phyloP scores from a whole-genome alignment of 73 alveolate genomes.

The Paraurostyla sp. region DNA sequence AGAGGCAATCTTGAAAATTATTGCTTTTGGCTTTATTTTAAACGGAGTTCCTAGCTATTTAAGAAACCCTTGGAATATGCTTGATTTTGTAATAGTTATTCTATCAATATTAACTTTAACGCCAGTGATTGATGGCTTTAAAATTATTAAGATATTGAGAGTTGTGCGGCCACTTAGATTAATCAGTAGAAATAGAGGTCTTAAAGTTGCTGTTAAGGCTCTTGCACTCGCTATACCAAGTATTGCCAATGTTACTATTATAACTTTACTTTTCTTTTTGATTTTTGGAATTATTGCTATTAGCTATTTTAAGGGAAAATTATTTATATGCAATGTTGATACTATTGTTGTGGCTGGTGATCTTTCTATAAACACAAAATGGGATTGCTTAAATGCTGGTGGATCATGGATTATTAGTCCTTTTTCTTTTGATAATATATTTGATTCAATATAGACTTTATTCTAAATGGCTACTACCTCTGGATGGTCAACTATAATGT shows the following conservation, averaged over 20 bases:
- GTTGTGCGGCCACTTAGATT: slow-evolving; percentile 33
- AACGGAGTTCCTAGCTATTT: slow-evolving; percentile 43
- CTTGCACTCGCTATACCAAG: slow-evolving; percentile 45
- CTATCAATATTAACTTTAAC: slow-evolving; percentile 35
- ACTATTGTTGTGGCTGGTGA: neutral
- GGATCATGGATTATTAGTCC: slow-evolving; percentile 49
- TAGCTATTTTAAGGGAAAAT: slow-evolving; percentile 52
- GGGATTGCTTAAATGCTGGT: slow-evolving; percentile 61
- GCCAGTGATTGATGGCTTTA: neutral
- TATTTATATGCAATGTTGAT: slow-evolving; percentile 12
- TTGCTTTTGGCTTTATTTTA: slow-evolving; percentile 15
- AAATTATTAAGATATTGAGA: slow-evolving; percentile 24
- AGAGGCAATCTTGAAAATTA: slow-evolving; percentile 20
- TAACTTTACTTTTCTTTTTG: neutral
- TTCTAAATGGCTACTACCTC: slow-evolving; percentile 44
- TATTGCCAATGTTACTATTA: slow-evolving; percentile 42
- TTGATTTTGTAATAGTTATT: slow-evolving; percentile 40
- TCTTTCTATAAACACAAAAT: neutral
- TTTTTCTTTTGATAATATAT: slow-evolving; percentile 22
- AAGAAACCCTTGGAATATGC: slow-evolving; percentile 49
- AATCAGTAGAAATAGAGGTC: slow-evolving; percentile 48
- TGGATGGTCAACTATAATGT: slow-evolving; percentile 62
- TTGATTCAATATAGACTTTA: slow-evolving; percentile 20
- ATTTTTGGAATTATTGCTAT: slow-evolving; percentile 43
- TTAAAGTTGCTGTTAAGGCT: slow-evolving; percentile 46